Conservation (phyloP, 2,329 filamentous ascomycete species). For the Cordyceps tenuipes region DNA sequence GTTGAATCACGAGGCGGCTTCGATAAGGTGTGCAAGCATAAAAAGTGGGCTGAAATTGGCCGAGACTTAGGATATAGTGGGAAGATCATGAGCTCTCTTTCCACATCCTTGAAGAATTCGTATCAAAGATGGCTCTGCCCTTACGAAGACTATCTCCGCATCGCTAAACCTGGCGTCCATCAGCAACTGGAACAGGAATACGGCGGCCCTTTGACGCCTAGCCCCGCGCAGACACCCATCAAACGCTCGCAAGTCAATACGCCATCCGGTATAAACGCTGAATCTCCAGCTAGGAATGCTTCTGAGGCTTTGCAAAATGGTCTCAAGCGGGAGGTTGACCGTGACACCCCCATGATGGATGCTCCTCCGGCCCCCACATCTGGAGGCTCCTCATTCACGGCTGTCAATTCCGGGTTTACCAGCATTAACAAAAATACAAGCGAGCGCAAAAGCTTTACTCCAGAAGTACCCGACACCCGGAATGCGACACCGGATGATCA, state of each 20-base stretch:
- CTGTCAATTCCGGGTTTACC: slow-evolving; percentile 51
- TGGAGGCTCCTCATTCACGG: slow-evolving; percentile 41
- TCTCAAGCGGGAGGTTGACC: slow-evolving; percentile 37
- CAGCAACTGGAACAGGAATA: slow-evolving; percentile 91
- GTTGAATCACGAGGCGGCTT: slow-evolving; percentile 93
- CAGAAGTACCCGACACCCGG: slow-evolving; percentile 55
- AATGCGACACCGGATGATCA: slow-evolving; percentile 53
- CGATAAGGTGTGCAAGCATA: slow-evolving; percentile 90
- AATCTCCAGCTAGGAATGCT: slow-evolving; percentile 58
- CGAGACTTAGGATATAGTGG: slow-evolving; percentile 94
- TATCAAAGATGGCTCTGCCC: slow-evolving; percentile 95
- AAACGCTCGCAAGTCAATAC: slow-evolving; percentile 56
- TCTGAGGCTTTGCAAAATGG: slow-evolving; percentile 44
- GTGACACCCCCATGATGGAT: slow-evolving; percentile 41
- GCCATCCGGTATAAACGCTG: slow-evolving; percentile 47
- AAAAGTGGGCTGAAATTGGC: slow-evolving; percentile 99
- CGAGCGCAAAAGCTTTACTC: slow-evolving; percentile 48
- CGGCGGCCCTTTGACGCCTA: slow-evolving; percentile 81
- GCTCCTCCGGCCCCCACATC: slow-evolving; percentile 30
- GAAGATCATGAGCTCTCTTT: slow-evolving; percentile 98
- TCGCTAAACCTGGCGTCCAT: slow-evolving; percentile 92
- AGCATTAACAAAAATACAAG: slow-evolving; percentile 51
- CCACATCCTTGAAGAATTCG: slow-evolving; percentile 95
- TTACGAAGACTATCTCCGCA: slow-evolving; percentile 86
- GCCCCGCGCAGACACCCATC: slow-evolving; percentile 59